phyloP scores from a whole-genome alignment of 148 eudicot species.

The Spergularia bocconei region DNA sequence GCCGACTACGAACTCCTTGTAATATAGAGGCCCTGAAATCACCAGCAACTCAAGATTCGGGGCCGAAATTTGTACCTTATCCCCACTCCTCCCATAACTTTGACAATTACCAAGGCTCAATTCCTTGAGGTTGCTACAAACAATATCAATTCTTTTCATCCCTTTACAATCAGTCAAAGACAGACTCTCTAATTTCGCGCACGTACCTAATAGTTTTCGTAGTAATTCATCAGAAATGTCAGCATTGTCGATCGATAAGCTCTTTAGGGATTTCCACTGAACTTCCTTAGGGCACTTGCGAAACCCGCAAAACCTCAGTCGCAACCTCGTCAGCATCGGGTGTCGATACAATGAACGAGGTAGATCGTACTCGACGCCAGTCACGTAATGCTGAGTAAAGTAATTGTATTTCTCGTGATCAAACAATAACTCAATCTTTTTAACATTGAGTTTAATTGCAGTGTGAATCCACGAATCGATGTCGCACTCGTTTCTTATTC shows the following conservation, averaged over 20 bases:
- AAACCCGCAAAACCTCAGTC: background rate
- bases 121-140: background rate
- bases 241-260: background rate
- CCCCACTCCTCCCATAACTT: no score
- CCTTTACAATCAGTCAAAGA: background rate
- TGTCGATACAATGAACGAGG: background rate
- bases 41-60: background rate
- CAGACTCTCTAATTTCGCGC: background rate
- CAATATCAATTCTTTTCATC: background rate
- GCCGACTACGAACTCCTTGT: background rate
- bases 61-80: background rate
- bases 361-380: background rate
- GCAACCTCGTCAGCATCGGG: background rate
- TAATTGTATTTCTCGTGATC: no score
- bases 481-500: no score
- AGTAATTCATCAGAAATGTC: background rate
- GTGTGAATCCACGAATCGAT: background rate
- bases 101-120: background rate
- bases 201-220: background rate
- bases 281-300: background rate
- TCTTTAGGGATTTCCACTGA: background rate
- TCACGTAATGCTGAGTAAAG: no score
- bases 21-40: background rate
- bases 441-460: background rate
- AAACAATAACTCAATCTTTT: background rate